Conservation (phyloP, 1,139 yeast species). For the Hanseniaspora sp. region DNA sequence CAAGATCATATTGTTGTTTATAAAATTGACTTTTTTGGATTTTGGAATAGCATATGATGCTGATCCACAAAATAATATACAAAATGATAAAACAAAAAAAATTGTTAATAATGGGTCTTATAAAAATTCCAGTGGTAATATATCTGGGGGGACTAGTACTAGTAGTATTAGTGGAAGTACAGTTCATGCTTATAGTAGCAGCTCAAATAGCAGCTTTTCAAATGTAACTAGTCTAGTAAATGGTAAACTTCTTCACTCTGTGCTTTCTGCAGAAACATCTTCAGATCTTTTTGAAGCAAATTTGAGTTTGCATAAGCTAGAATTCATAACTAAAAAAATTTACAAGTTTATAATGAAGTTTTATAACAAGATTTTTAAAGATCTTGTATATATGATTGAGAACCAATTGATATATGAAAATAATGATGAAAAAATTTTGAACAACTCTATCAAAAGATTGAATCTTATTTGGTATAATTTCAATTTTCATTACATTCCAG, state of each 20-base stretch:
- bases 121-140: too few species aligned
- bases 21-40: slow-evolving; percentile 27
- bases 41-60: slow-evolving; percentile 30
- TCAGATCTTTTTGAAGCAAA: background rate
- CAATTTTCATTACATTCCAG: slow-evolving; percentile 43
- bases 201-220: background rate
- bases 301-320: background rate
- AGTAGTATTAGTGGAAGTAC: background rate
- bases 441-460: slow-evolving; percentile 31
- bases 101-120: too few species aligned
- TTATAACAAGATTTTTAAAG: slow-evolving; percentile 9
- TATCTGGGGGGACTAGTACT: too few species aligned
- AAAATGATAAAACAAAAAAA: background rate
- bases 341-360: slow-evolving; percentile 4
- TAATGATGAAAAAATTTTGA: slow-evolving; percentile 25
- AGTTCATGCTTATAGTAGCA: background rate
- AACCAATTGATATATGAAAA: slow-evolving; percentile 30
- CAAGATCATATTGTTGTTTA: slow-evolving; percentile 24
- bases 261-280: background rate
- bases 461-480: slow-evolving; percentile 46
- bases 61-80: background rate
- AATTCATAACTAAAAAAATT: slow-evolving; percentile 5
- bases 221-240: background rate
- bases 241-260: background rate
- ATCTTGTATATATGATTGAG: slow-evolving; percentile 34